phyloP scores from a whole-genome alignment of 2,329 filamentous ascomycete species.

The Aureobasidium sp. region DNA sequence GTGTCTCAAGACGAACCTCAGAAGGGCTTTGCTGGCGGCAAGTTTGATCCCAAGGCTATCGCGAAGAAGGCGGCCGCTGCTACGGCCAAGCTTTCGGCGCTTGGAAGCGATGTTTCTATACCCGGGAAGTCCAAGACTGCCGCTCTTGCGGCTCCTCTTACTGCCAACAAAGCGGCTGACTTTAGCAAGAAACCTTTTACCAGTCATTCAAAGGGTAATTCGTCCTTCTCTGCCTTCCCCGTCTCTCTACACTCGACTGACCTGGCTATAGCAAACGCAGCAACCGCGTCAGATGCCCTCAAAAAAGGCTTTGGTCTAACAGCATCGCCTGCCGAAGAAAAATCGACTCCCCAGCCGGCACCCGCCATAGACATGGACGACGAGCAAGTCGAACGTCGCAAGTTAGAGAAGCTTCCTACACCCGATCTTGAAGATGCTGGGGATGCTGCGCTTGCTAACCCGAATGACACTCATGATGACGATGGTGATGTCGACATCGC shows the following conservation, averaged over 20 bases:
- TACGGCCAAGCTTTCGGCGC: conserved; percentile 43
- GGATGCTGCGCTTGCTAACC: conserved; percentile 48
- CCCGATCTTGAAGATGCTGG: conserved; percentile 52
- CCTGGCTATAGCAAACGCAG: neutral
- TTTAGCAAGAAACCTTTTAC: conserved; percentile 13
- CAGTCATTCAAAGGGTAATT: conserved; percentile 3
- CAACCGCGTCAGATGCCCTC: conserved; percentile 7
- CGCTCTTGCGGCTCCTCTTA: conserved; percentile 33
- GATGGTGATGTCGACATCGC: conserved; percentile 65
- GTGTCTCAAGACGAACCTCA: conserved; percentile 39
- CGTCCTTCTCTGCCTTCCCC: neutral
- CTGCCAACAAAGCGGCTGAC: conserved; percentile 26
- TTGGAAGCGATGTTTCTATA: conserved; percentile 50
- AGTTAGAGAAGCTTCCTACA: conserved; percentile 82
- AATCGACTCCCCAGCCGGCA: conserved; percentile 42
- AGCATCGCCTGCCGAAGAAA: conserved; percentile 59
- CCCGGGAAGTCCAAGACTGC: conserved; percentile 41
- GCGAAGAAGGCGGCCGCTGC: conserved; percentile 66
- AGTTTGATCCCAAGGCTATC: conserved; percentile 82
- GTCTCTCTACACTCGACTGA: neutral
- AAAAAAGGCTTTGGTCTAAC: conserved; percentile 65
- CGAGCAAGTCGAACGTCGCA: conserved; percentile 78
- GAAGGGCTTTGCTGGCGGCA: conserved; percentile 58
- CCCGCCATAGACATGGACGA: conserved; percentile 82
- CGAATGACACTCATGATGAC: conserved; percentile 36